These are phyloP conservation scores for Xylaria grammica DNA, from an alignment of 495 filamentous ascomycete genomes.

Conservation along the genomic window DNA sequence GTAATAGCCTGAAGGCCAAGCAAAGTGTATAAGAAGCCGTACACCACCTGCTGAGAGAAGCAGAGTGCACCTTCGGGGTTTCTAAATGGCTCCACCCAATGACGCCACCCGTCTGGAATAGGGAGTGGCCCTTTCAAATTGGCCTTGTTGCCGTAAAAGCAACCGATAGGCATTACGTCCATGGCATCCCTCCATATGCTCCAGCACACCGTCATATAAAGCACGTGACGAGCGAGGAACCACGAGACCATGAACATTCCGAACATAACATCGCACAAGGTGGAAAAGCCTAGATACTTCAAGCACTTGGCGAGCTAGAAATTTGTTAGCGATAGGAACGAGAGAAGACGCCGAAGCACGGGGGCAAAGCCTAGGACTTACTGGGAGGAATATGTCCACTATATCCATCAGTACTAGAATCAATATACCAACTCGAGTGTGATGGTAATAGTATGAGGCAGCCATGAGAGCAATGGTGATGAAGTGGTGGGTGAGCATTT, in stretches of 20 bases:
- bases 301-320: conserved; percentile 87
- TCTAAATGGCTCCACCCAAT: conserved; percentile 73
- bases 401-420: conserved; percentile 94
- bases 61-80: conserved; percentile 73
- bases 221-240: conserved; percentile 81
- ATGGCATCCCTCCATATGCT: conserved; percentile 78
- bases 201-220: conserved; percentile 78
- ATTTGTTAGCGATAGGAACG: conserved; percentile 26
- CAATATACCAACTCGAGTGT: conserved; percentile 85
- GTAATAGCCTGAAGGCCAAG: conserved; percentile 80
- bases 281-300: conserved; percentile 81
- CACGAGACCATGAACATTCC: conserved; percentile 86
- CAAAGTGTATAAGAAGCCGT: conserved; percentile 75
- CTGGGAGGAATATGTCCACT: conserved; percentile 85
- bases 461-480: conserved; percentile 83
- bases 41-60: conserved; percentile 73
- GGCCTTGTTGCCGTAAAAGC: conserved; percentile 61
- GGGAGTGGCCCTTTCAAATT: conserved; percentile 62
- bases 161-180: conserved; percentile 65
- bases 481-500: conserved; percentile 95
- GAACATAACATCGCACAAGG: conserved; percentile 81
- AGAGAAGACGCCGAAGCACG: background rate
- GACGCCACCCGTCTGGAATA: conserved; percentile 59
- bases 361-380: conserved; percentile 51
- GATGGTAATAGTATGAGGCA: conserved; percentile 79